Percentiles rank a stretch among this genome's conserved stretches.
Evolutionary conservation across 2,329 filamentous ascomycete species (phyloP).

Genomic region (Stemphylium lycopersici): DNA sequence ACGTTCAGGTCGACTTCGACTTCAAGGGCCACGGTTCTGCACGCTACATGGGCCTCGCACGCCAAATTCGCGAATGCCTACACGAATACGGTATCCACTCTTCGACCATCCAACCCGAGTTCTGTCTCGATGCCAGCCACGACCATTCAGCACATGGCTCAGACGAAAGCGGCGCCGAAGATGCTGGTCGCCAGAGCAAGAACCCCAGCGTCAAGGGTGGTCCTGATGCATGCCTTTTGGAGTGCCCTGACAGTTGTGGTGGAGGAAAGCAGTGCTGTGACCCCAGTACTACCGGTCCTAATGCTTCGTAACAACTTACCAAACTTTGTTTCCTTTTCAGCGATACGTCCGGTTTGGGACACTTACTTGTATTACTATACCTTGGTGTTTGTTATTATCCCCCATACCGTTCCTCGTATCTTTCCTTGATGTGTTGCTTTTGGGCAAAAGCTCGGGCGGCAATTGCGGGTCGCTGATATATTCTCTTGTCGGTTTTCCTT

Average conservation of each 20-base stretch:
- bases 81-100: slow-evolving; percentile 97
- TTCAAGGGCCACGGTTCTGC: slow-evolving; percentile 78
- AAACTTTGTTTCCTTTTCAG: background rate
- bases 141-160: slow-evolving; percentile 48
- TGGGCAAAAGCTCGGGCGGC: too few relatives aligned
- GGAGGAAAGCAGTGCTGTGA: slow-evolving; percentile 52
- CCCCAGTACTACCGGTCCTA: slow-evolving; percentile 39
- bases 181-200: slow-evolving; percentile 38
- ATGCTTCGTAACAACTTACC: slow-evolving; percentile 15
- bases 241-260: slow-evolving; percentile 53
- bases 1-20: slow-evolving; percentile 89
- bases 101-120: slow-evolving; percentile 97
- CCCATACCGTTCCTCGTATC: too few relatives aligned
- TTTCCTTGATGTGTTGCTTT: too few relatives aligned
- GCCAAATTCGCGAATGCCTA: slow-evolving; percentile 81
- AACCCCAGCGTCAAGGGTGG: slow-evolving; percentile 46
- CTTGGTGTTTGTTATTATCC: background rate
- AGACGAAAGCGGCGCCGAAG: slow-evolving; percentile 41
- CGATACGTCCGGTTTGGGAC: background rate
- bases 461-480: too few relatives aligned
- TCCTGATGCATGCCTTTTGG: slow-evolving; percentile 49
- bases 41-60: slow-evolving; percentile 89
- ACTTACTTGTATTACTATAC: background rate
- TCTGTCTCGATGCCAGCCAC: slow-evolving; percentile 54
- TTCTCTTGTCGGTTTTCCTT: too few relatives aligned